Percentiles rank a stretch among this genome's conserved stretches.
Conservation (phyloP, 2,329 filamentous ascomycete genomes). For the Colletotrichum sp. region DNA sequence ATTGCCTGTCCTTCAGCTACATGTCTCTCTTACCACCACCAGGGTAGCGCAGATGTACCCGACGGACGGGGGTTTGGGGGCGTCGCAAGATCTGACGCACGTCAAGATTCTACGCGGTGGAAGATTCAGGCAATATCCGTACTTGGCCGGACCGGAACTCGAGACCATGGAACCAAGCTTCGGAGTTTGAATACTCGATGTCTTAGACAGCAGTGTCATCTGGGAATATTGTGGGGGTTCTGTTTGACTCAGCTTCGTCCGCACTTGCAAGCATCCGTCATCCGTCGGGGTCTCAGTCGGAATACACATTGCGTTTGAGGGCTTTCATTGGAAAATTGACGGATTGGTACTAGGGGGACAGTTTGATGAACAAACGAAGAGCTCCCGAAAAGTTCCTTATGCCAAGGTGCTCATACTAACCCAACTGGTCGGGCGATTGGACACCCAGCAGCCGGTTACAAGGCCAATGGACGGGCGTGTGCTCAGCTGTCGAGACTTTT, state of each 20-base stretch:
- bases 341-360: neutral
- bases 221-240: neutral
- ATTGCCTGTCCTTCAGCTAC: neutral
- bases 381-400: neutral
- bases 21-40: neutral
- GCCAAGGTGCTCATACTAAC: neutral
- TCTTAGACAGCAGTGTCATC: constrained; percentile 8
- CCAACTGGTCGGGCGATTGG: neutral
- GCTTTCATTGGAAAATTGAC: neutral
- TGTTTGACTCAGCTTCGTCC: neutral
- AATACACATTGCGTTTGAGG: neutral
- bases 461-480: neutral
- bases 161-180: neutral
- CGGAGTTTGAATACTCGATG: neutral
- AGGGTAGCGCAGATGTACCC: neutral
- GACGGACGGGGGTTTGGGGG: neutral
- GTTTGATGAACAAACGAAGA: neutral
- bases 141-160: neutral
- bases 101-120: neutral
- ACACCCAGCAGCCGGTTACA: neutral
- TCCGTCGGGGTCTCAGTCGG: neutral
- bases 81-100: neutral
- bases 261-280: constrained; percentile 10
- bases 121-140: neutral
- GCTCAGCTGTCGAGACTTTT: neutral